Percentiles rank a stretch among this genome's conserved stretches.
Evolutionary conservation across 2,329 filamentous ascomycete species (phyloP).

Genomic region (Gaeumannomyces tritici): DNA sequence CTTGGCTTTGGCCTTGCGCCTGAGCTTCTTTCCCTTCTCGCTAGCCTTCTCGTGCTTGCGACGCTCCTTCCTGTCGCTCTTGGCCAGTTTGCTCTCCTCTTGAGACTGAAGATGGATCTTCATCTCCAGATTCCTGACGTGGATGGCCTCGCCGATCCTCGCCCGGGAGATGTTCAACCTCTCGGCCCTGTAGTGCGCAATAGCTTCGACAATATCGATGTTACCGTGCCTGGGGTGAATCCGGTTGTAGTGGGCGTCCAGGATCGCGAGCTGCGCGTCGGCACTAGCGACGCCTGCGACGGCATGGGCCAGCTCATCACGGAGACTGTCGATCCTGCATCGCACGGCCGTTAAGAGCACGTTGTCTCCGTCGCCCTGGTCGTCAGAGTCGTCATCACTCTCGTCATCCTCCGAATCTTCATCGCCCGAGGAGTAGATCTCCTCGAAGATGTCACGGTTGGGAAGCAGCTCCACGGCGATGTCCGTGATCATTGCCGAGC

Average conservation of each 20-base stretch:
- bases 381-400: conserved; percentile 12
- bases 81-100: conserved; percentile 21
- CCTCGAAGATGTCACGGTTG: conserved; percentile 43
- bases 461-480: conserved; percentile 50
- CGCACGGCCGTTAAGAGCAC: conserved; percentile 11
- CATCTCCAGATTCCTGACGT: conserved; percentile 21
- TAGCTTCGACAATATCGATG: conserved; percentile 22
- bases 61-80: conserved; percentile 12
- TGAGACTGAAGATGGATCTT: conserved; percentile 21
- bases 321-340: conserved; percentile 19
- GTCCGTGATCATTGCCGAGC: conserved; percentile 50
- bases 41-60: conserved; percentile 18
- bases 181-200: conserved; percentile 32
- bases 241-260: conserved; percentile 28
- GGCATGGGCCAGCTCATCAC: conserved; percentile 18
- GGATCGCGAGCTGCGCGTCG: conserved; percentile 26
- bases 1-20: conserved; percentile 20
- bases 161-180: conserved; percentile 32
- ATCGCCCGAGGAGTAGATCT: conserved; percentile 38
- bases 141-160: conserved; percentile 21
- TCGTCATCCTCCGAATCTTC: conserved; percentile 20
- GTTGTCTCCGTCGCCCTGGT: conserved; percentile 5
- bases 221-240: conserved; percentile 23
- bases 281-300: conserved; percentile 23
- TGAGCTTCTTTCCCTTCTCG: conserved; percentile 24